These are phyloP conservation scores for Xylaria castorea DNA, from an alignment of 495 filamentous ascomycete genomes.

Conservation along the genomic window DNA sequence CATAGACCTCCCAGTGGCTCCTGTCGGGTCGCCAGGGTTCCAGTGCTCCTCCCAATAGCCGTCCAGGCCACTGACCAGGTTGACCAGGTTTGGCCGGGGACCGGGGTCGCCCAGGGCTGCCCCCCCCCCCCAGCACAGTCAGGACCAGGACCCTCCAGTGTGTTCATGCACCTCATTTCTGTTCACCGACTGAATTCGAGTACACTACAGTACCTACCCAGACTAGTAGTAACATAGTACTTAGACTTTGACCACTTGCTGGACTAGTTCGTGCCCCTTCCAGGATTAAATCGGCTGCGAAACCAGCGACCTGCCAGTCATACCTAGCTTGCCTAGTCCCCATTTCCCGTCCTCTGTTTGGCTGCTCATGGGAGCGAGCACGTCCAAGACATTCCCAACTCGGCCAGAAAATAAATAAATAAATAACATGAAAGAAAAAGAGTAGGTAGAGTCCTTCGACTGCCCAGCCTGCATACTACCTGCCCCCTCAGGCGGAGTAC, in stretches of 20 bases:
- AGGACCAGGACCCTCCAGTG: slow-evolving; percentile 43
- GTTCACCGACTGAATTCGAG: slow-evolving; percentile 57
- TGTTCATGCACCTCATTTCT: slow-evolving; percentile 65
- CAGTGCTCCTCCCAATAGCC: slow-evolving; percentile 38
- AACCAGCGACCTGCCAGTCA: slow-evolving; percentile 22
- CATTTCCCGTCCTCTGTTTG: slow-evolving; percentile 7
- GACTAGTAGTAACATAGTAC: no score
- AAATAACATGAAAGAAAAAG: slow-evolving; percentile 3
- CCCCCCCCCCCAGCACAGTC: slow-evolving; percentile 26
- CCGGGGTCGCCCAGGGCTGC: slow-evolving; percentile 35
- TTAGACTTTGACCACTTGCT: background rate
- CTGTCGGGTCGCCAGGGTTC: slow-evolving; percentile 42
- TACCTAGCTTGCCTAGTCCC: slow-evolving; percentile 2
- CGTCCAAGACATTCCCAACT: slow-evolving; percentile 3
- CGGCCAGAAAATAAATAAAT: slow-evolving; percentile 17
- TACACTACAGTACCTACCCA: background rate
- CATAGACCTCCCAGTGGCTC: slow-evolving; percentile 40
- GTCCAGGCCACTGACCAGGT: slow-evolving; percentile 51
- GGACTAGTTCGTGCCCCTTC: background rate
- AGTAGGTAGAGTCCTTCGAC: slow-evolving; percentile 1
- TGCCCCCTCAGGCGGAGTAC: slow-evolving; percentile 26
- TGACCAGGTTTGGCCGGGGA: slow-evolving; percentile 40
- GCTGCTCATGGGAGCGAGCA: background rate
- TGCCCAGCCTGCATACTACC: slow-evolving; percentile 23
- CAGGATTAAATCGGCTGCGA: slow-evolving; percentile 10